Evolutionary conservation across 495 filamentous ascomycete species (phyloP).

Genomic region (Penicillium waksmanii): DNA sequence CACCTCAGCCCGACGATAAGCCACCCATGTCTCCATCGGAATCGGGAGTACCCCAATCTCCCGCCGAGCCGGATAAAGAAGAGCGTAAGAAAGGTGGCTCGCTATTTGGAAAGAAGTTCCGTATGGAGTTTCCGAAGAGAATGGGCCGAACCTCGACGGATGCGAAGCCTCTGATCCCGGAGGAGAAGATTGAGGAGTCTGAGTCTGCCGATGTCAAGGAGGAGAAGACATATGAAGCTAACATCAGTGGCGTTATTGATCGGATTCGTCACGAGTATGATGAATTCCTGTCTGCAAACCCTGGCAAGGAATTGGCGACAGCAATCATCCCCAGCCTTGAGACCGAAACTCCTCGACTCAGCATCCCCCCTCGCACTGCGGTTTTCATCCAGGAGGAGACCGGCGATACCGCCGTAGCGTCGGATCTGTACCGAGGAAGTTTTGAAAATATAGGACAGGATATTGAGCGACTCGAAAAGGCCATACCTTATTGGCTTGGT

Average conservation of each 20-base stretch:
- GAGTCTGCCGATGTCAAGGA: constrained; percentile 63
- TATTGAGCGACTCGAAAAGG: constrained; percentile 79
- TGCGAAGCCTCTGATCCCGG: constrained; percentile 71
- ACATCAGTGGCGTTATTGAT: constrained; percentile 78
- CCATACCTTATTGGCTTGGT: constrained; percentile 87
- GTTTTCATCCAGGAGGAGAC: constrained; percentile 96
- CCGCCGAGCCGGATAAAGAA: constrained; percentile 70
- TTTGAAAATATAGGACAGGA: constrained; percentile 77
- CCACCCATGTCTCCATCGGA: constrained; percentile 53
- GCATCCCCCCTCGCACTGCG: constrained; percentile 75
- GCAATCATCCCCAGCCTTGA: constrained; percentile 76
- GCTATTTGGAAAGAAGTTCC: constrained; percentile 85
- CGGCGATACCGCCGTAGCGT: constrained; percentile 81
- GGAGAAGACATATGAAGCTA: constrained; percentile 82
- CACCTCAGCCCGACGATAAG: constrained; percentile 35
- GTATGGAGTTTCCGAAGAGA: constrained; percentile 86
- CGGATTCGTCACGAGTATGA: constrained; percentile 78
- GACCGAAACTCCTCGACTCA: constrained; percentile 82
- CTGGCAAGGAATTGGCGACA: constrained; percentile 58
- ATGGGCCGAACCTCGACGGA: constrained; percentile 75
- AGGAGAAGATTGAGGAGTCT: constrained; percentile 85
- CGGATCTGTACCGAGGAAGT: constrained; percentile 88
- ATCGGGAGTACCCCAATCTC: constrained; percentile 56
- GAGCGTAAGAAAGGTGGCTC: constrained; percentile 70
- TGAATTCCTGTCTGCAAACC: constrained; percentile 62